Conservation (phyloP, 805 yeast genomes). For the Pichia scutulata region DNA sequence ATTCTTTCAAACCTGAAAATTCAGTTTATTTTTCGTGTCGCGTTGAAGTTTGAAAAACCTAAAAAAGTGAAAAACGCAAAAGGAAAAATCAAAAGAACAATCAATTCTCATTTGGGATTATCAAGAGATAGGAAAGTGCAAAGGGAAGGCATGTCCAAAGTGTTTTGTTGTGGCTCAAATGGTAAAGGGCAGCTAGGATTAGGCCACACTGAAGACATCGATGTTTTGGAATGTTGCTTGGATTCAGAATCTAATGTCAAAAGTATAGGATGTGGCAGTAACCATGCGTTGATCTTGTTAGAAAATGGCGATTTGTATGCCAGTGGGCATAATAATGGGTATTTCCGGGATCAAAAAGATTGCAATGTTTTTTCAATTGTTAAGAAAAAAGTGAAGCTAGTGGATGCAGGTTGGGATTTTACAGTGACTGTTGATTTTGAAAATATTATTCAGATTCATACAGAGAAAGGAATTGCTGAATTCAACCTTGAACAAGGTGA, state of each 20-base stretch:
- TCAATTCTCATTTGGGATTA: not conserved
- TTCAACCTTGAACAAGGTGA: not conserved
- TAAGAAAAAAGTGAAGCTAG: slow-evolving; percentile 26
- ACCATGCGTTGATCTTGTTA: slow-evolving; percentile 63
- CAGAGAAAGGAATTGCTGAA: slow-evolving; percentile 23
- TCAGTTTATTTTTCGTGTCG: slow-evolving; percentile 1
- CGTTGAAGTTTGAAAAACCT: not conserved
- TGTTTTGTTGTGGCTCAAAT: slow-evolving; percentile 74
- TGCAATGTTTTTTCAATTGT: not conserved
- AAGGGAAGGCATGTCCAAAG: slow-evolving; percentile 8
- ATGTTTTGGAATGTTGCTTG: slow-evolving; percentile 18
- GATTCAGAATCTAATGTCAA: not conserved
- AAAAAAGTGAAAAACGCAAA: not conserved
- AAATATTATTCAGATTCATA: slow-evolving; percentile 43
- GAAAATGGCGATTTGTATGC: slow-evolving; percentile 46
- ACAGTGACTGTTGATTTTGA: slow-evolving; percentile 40
- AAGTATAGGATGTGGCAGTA: slow-evolving; percentile 71
- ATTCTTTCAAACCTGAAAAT: not conserved
- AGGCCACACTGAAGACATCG: slow-evolving; percentile 43
- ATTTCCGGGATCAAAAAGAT: not conserved
- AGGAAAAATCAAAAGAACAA: not conserved
- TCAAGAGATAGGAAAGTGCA: not conserved
- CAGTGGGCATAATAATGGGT: slow-evolving; percentile 35
- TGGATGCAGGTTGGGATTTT: slow-evolving; percentile 78
- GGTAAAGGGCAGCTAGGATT: slow-evolving; percentile 72